phyloP scores from a whole-genome alignment of 2,329 filamentous ascomycete species.

The Colletotrichum eremochloae region DNA sequence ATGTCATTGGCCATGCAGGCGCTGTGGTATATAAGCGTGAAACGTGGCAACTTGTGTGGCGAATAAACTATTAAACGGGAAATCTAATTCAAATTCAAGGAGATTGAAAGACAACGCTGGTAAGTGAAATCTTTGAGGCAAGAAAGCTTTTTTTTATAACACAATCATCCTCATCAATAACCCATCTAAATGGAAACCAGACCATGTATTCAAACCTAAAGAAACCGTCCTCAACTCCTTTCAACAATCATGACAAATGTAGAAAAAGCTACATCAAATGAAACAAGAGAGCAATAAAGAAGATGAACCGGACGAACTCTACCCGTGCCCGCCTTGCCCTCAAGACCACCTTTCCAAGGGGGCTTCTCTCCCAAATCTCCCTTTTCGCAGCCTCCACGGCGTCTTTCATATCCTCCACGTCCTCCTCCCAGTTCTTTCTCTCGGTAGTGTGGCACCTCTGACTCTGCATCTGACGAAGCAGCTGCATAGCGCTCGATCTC shows the following conservation, averaged over 20 bases:
- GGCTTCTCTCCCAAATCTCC: background rate
- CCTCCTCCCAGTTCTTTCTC: background rate
- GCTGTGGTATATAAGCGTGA: background rate
- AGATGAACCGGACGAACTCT: background rate
- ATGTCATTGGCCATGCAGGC: background rate
- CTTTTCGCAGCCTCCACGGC: background rate
- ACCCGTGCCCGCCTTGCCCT: background rate
- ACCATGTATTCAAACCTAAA: no score
- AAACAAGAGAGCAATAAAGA: background rate
- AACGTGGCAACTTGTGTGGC: background rate
- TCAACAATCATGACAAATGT: background rate
- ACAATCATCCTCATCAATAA: background rate
- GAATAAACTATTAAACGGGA: background rate
- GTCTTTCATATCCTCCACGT: slow-evolving; percentile 1
- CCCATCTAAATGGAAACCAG: background rate
- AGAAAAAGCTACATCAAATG: background rate
- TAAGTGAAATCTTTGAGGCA: no score
- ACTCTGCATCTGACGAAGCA: slow-evolving; percentile 9
- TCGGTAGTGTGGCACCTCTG: background rate
- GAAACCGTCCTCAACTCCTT: background rate
- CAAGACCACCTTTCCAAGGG: background rate
- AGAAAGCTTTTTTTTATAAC: background rate
- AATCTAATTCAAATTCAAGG: background rate
- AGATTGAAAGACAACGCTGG: background rate
- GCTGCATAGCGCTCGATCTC: slow-evolving; percentile 9